These are phyloP conservation scores for Candida ascalaphidarum DNA, from an alignment of 805 yeast species.

Conservation along the genomic window DNA sequence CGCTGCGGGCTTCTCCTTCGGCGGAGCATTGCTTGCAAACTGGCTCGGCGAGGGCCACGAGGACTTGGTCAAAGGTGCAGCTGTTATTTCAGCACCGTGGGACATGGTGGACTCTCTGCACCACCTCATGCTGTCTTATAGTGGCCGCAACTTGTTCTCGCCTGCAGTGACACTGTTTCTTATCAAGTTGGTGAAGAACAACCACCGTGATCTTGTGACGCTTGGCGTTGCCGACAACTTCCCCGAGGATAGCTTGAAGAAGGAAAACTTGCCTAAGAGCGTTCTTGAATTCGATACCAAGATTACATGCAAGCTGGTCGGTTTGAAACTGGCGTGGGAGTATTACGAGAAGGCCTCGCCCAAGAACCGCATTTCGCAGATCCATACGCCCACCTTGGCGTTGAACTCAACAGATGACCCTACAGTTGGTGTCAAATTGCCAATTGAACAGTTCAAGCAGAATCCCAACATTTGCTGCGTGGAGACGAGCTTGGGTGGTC, in stretches of 20 bases:
- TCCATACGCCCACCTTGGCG: constrained; percentile 56
- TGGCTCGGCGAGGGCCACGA: constrained; percentile 61
- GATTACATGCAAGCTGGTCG: constrained; percentile 59
- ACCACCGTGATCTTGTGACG: constrained; percentile 26
- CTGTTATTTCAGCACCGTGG: constrained; percentile 64
- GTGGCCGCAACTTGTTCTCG: constrained; percentile 24
- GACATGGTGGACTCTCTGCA: constrained; percentile 47
- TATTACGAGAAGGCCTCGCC: constrained; percentile 64
- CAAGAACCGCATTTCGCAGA: constrained; percentile 36
- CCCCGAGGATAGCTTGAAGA: constrained; percentile 12
- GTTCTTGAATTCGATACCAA: constrained; percentile 54
- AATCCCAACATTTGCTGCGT: constrained; percentile 57
- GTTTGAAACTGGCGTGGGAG: constrained; percentile 53
- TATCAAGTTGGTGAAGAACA: constrained; percentile 23
- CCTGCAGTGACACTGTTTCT: constrained; percentile 25
- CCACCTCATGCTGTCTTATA: constrained; percentile 28
- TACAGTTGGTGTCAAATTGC: constrained; percentile 50
- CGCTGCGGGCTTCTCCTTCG: constrained; percentile 74
- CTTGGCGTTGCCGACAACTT: too few relatives aligned
- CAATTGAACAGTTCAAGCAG: constrained; percentile 36
- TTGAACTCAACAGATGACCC: constrained; percentile 73
- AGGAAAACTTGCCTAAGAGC: constrained; percentile 13
- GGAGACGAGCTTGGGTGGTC: constrained; percentile 69
- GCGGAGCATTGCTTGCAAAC: constrained; percentile 64
- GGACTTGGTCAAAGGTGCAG: constrained; percentile 37